Evolutionary conservation across 1,139 yeast genomes (phyloP).

Genomic region (Pichia inconspicua): DNA sequence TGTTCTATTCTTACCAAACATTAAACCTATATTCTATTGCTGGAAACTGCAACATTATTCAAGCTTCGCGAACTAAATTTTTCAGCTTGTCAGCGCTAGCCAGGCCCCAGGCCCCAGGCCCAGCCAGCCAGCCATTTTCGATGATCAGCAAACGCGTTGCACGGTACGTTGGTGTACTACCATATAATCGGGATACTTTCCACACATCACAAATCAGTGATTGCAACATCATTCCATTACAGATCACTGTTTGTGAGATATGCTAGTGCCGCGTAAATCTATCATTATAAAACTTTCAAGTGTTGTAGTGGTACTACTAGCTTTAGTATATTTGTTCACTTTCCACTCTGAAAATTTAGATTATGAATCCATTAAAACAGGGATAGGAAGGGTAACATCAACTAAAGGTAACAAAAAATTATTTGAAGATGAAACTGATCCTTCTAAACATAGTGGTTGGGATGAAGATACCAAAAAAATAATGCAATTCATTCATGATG

Average conservation of each 20-base stretch:
- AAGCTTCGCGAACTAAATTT: too few relatives aligned
- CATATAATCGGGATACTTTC: too few relatives aligned
- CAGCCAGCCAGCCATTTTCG: too few relatives aligned
- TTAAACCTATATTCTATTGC: too few relatives aligned
- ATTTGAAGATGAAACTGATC: conserved; percentile 1
- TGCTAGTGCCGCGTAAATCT: background rate
- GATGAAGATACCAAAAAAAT: conserved; percentile 2
- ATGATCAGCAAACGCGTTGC: too few relatives aligned
- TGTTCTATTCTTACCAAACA: background rate
- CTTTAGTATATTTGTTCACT: background rate
- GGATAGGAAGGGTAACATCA: background rate
- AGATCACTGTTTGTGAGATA: background rate
- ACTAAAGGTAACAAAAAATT: background rate
- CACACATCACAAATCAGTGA: too few relatives aligned
- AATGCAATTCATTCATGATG: conserved; percentile 13
- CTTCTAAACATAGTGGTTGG: background rate
- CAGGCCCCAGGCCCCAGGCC: too few relatives aligned
- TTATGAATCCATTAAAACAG: background rate
- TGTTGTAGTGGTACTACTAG: background rate
- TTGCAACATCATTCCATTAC: too few relatives aligned
- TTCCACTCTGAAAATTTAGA: background rate
- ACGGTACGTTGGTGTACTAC: too few relatives aligned
- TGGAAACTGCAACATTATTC: too few relatives aligned
- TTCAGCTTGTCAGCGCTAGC: too few relatives aligned
- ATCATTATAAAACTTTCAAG: background rate